Evolutionary conservation across 202 grass and related monocot genomes (phyloP), one percentile per base, ranked within the genome.

Genomic region (Panicum hallii): DNA sequence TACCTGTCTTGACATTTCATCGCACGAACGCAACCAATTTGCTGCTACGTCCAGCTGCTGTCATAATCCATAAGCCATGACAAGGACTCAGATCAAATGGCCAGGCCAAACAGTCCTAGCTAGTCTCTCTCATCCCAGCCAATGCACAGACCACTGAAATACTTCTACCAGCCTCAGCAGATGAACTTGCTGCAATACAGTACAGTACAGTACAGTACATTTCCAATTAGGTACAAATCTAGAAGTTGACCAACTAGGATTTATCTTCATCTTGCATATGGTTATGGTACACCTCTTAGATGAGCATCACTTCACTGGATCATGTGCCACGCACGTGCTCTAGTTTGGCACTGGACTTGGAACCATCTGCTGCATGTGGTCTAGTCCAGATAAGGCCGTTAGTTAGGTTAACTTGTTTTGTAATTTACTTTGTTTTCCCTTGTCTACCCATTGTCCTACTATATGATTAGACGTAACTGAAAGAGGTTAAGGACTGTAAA

Each of bases 291-390:
- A 53, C 11, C 3, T 1, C 63, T 14, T 4, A 17, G 12, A 14
- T 30, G 14, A 72, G 22, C 23, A 23, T 69, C 68, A 71, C 13
- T 12, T 45, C 47, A 52, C 26, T 52, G 44, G 23, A 26, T 45
- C 34, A 77, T 80, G 63, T 48, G 75, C 75, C 19, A 55, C 16
- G 13, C 50, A n/a, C 28, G 41, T 44, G 50, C 32, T 66, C 20
- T 61, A 30, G 80, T 73, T 82, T 82, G 80, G 67, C 55, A 60
- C 15, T 50, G 17, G 56, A 55, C 38, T 83, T 83, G 55, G 41
- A 64, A 62, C 7, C 68, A 73, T 63, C 11, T 74, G 36, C 36
- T 38, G 70, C 67, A 63, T 20, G 26, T 48, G 58, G 54, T 22
- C 16, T 5, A 38, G 52, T 20, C 15, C 13, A 16, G 9, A 65